A percentile compares a stretch with the other conserved stretches of the same genome.
phyloP scores from a whole-genome alignment of 441 rosid species.

The Viola pubescens region DNA sequence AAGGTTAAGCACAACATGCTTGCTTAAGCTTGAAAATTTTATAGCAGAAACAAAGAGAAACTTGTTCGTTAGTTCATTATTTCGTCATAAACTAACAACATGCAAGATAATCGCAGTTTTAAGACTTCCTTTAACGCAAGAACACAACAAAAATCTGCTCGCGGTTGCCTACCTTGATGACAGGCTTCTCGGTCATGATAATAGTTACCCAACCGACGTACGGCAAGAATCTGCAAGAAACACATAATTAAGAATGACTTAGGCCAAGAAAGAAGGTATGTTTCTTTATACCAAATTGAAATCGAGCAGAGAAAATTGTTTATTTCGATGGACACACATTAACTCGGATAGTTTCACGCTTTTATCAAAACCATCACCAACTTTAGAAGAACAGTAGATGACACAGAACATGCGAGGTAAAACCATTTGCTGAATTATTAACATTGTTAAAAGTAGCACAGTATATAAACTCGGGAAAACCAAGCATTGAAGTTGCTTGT shows the following conservation, averaged over 20 bases:
- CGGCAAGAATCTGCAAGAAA: conserved; percentile 41
- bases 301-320: too few relatives aligned
- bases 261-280: neutral
- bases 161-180: conserved; percentile 39
- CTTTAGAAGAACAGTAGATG: too few relatives aligned
- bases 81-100: neutral
- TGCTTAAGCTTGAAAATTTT: neutral
- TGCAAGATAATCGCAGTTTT: neutral
- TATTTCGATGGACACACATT: too few relatives aligned
- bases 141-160: neutral
- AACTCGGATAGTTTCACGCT: too few relatives aligned
- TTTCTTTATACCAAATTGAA: too few relatives aligned
- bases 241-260: neutral
- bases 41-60: neutral
- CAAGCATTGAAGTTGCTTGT: too few relatives aligned
- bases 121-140: neutral
- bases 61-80: neutral
- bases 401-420: neutral
- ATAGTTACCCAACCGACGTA: conserved; percentile 55
- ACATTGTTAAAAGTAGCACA: neutral
- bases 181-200: conserved; percentile 52
- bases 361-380: too few relatives aligned
- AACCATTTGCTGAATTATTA: neutral
- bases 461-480: neutral
- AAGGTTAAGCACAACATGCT: neutral